Evolutionary conservation across 331 rosid species (phyloP).

Genomic region (Quercus lobata): DNA sequence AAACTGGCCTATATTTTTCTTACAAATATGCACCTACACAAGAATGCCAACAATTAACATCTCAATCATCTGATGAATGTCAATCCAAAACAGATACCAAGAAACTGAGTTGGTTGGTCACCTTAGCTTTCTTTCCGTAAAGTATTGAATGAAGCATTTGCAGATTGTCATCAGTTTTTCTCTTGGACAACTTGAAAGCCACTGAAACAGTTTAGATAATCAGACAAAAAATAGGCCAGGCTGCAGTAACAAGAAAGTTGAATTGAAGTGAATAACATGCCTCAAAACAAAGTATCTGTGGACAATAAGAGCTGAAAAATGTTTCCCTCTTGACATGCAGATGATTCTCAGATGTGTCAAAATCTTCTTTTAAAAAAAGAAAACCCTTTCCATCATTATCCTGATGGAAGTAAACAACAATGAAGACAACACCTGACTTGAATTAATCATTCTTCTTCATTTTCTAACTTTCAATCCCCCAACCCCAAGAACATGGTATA

Average conservation of each 20-base stretch:
- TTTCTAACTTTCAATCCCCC: neutral
- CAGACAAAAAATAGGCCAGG: conserved; percentile 22
- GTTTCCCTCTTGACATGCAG: neutral
- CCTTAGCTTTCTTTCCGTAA: conserved; percentile 90
- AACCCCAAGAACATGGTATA: neutral
- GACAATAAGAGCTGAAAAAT: neutral
- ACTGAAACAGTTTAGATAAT: conserved; percentile 58
- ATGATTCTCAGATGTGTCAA: neutral
- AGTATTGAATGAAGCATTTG: conserved; percentile 77
- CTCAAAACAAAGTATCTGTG: neutral
- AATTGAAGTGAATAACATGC: conserved; percentile 10
- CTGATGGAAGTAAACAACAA: neutral
- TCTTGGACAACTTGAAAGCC: conserved; percentile 91
- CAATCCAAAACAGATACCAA: conserved; percentile 9
- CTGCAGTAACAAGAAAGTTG: conserved; percentile 16
- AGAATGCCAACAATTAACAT: conserved; percentile 2
- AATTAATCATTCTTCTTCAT: neutral
- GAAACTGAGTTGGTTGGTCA: neutral
- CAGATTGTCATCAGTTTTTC: conserved; percentile 87
- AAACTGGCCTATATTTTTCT: conserved; percentile 86
- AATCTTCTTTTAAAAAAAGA: neutral
- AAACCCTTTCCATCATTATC: neutral
- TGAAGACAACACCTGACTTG: neutral
- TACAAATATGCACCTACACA: conserved; percentile 61
- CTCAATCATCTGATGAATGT: neutral